Conservation (phyloP, 2,329 filamentous ascomycete genomes). For the Penicillium sp. region DNA sequence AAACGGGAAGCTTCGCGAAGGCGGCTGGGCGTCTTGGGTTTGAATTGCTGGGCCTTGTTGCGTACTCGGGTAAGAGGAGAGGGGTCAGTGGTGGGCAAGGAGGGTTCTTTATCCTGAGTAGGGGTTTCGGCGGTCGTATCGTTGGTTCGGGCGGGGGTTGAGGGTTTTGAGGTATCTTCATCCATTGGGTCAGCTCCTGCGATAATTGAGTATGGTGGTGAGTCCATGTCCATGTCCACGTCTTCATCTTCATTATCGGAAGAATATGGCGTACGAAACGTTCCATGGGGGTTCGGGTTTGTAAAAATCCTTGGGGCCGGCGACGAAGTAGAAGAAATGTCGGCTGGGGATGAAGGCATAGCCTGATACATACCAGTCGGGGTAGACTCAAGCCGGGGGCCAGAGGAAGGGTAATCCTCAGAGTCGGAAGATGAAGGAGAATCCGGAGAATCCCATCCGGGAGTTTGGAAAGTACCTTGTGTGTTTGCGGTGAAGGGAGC, state of each 20-base stretch:
- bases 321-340: neutral
- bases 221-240: neutral
- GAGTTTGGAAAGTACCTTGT: neutral
- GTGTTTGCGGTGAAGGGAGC: neutral
- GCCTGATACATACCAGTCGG: neutral
- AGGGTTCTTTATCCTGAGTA: constrained; percentile 11
- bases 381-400: neutral
- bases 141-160: constrained; percentile 10
- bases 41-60: constrained; percentile 42
- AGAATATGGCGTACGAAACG: neutral
- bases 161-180: neutral
- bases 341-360: neutral
- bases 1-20: constrained; percentile 39
- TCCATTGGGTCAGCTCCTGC: neutral
- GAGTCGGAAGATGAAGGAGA: neutral
- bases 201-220: neutral
- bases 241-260: neutral
- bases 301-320: neutral
- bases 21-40: constrained; percentile 44
- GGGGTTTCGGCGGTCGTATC: constrained; percentile 16
- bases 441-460: neutral
- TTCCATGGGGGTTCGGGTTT: constrained; percentile 20
- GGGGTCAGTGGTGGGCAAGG: constrained; percentile 16
- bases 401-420: neutral
- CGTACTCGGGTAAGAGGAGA: constrained; percentile 37